Base-by-base conservation (phyloP, 768 basidiomycete genomes). In the Panus rudis region DNA sequence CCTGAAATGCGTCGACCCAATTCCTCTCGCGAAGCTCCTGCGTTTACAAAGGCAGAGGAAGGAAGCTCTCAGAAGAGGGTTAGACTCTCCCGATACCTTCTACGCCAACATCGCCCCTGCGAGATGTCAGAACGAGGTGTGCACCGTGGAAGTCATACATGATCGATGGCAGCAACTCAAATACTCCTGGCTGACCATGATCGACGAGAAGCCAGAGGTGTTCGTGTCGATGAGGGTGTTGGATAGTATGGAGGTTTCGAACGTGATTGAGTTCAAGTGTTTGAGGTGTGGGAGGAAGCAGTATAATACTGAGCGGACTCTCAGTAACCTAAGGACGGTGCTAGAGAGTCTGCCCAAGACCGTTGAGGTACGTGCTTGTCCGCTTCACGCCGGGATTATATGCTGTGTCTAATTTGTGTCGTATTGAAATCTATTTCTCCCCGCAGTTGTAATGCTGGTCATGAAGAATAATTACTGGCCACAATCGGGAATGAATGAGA, bases 21-120 rank as follows among this genome's bases (percentile, higher is more conserved):
- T 56, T 10, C 53, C 59, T 44, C 59, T 73, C 26, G 55, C 69
- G 48, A 43, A 49, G 24, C 62, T 76, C 26, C 46, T 74, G 10
- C 51, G 56, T n/a, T 61, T 74, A 19, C 72, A 73, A 51, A 60
- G 68, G 12, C 51, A 51, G 4, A 61, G 73, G 22, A 55, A 69
- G 39, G 66, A 70, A 39, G 49, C 49, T 4, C 63, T 76, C 50
- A 62, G 64, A 34, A 43, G 46, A 1, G 45, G 56, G 8, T 49
- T 74, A 22, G 65, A 73, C 48, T 58, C 60, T 13, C 60, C 57
- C 5, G 54, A 51, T 23, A 34, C 54, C 4, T 75, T 75, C 49
- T 58, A 59, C 16, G 62, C 64, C 21, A 52, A 52, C 39, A 32
- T 33, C 24, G 17, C 14, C 4, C 40, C 40, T 10, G 31, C 45